Base-by-base conservation (phyloP, 2,329 filamentous ascomycete genomes). In the Colletotrichum tanaceti region DNA sequence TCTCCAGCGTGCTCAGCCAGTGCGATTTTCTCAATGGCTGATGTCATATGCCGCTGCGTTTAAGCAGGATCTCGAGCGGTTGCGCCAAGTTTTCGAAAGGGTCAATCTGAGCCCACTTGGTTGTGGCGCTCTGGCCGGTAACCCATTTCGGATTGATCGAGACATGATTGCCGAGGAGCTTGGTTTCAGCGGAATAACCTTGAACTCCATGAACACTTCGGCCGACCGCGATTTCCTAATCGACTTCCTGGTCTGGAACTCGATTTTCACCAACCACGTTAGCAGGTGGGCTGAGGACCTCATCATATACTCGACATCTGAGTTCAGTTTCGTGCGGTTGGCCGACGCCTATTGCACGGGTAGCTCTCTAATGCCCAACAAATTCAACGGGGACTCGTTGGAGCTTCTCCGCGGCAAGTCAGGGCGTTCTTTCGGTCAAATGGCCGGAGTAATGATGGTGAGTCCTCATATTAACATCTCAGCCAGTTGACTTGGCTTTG, bases 201-300 rank as follows among this genome's bases (percentile, higher is more conserved):
- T 86, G 79, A 93, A 93, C 83, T 91, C 87, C 4, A 88, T 94
- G 85, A 86, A 87, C 50, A 88, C 88, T 41, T 90, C 91, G 9
- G 89, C 83, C 11, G 91, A 93, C 75, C 86, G 91, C 14, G 91
- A 93, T 74, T 93, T 93, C 72, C 86, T 92, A 5, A 85, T 91
- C 72, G 91, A 93, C 79, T 89, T 87, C 2, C 86, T 93, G 78
- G 87, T 90, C 76, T 93, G 90, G 89, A 88, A 87, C 16, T 85
- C 86, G 24, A 89, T 89, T 71, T 83, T 93, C 71, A 93, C 91
- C 86, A 85, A 86, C 68, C 91, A 93, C 78, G 84, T 93, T 71
- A 90, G 87, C 47, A 87, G 91, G 68, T 92, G 90, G 88, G 87
- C 88, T 10, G 90, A 93, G 76, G 91, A 93, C 74, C 79, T 93